Conservation (phyloP, 2,329 filamentous ascomycete species). For the Sporothrix inflata region DNA sequence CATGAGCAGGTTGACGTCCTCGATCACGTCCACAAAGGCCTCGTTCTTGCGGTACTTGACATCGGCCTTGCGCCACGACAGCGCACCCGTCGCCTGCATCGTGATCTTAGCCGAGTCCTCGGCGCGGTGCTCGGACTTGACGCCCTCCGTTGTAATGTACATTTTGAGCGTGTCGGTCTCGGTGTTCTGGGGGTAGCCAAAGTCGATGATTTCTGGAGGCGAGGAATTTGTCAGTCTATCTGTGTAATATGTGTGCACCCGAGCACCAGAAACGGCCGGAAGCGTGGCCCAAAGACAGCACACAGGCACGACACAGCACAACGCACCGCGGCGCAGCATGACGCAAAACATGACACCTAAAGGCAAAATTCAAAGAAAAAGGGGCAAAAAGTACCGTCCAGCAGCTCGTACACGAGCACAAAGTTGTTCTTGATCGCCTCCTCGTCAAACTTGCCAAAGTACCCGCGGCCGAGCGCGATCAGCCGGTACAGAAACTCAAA, state of each 20-base stretch:
- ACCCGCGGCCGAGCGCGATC: slow-evolving; percentile 86
- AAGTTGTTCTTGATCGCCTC: slow-evolving; percentile 99
- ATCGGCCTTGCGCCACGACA: slow-evolving; percentile 95
- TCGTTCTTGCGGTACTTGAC: slow-evolving; percentile 99
- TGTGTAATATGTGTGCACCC: not conserved
- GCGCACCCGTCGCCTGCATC: slow-evolving; percentile 96
- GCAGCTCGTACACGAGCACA: slow-evolving; percentile 93
- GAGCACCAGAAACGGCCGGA: not conserved
- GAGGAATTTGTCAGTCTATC: not conserved
- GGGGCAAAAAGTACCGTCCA: slow-evolving; percentile 69
- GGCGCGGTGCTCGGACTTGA: slow-evolving; percentile 84
- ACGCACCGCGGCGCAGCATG: not conserved
- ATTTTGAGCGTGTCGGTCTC: slow-evolving; percentile 99
- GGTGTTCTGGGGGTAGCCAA: slow-evolving; percentile 98
- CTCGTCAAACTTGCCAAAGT: slow-evolving; percentile 99
- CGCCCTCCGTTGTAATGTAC: slow-evolving; percentile 99
- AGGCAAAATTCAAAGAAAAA: not conserved
- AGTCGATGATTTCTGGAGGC: slow-evolving; percentile 86
- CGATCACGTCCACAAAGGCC: slow-evolving; percentile 98
- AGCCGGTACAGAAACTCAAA: slow-evolving; percentile 97
- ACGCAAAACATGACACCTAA: not conserved
- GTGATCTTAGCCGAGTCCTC: slow-evolving; percentile 98
- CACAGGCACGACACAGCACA: not conserved
- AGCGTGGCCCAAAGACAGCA: not conserved
- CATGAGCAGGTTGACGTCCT: slow-evolving; percentile 98